Evolutionary conservation across 805 yeast genomes (phyloP).

Genomic region (Candida pini): DNA sequence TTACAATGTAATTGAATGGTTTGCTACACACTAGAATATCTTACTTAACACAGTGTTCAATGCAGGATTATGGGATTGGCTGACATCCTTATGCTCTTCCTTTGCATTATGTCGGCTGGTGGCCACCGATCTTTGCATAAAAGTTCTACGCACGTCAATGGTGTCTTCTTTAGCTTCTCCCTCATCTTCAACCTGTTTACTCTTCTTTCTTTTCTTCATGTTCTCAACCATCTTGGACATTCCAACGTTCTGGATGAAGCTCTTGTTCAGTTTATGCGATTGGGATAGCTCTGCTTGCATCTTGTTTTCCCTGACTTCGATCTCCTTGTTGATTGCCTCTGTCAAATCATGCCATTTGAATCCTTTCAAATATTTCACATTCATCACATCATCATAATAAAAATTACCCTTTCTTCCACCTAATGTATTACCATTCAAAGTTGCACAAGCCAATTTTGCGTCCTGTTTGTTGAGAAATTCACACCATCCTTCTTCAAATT

Average conservation of each 20-base stretch:
- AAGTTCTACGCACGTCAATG: constrained; percentile 46
- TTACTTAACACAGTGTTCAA: constrained; percentile 45
- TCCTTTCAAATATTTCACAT: constrained; percentile 81
- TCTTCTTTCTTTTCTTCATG: constrained; percentile 48
- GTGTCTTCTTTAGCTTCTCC: constrained; percentile 22
- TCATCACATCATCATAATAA: constrained; percentile 91
- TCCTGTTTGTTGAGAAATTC: constrained; percentile 79
- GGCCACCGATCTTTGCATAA: constrained; percentile 65
- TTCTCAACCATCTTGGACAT: constrained; percentile 73
- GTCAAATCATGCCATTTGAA: constrained; percentile 96
- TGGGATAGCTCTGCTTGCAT: constrained; percentile 84
- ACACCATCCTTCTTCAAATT: constrained; percentile 95
- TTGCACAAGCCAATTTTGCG: constrained; percentile 82
- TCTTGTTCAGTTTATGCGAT: constrained; percentile 80
- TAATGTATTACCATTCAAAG: constrained; percentile 80
- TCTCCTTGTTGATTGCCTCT: constrained; percentile 86
- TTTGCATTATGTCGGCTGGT: constrained; percentile 64
- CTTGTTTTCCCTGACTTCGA: constrained; percentile 82
- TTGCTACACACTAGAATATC: constrained; percentile 37
- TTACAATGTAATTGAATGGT: too few species aligned
- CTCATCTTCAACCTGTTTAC: constrained; percentile 27
- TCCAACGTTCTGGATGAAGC: constrained; percentile 79
- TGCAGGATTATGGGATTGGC: constrained; percentile 27
- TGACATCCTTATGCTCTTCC: constrained; percentile 34
- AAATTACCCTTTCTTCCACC: constrained; percentile 92